phyloP scores from a whole-genome alignment of 306 rosid genomes.

The Ormosia emarginata region DNA sequence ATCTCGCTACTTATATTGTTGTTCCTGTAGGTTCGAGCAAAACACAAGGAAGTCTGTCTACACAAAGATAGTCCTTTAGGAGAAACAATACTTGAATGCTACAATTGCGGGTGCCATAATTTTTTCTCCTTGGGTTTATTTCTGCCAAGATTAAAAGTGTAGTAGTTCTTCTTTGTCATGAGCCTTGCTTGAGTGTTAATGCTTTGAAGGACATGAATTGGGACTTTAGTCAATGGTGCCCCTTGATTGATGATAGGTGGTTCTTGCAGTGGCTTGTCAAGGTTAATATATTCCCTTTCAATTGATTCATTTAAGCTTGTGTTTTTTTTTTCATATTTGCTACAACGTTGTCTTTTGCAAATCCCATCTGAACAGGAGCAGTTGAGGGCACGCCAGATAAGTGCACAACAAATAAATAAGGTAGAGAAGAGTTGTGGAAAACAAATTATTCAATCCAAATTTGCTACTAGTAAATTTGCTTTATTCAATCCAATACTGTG shows the following conservation, averaged over 20 bases:
- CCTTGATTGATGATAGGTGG: slow-evolving; percentile 98
- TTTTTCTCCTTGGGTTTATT: too few relatives aligned
- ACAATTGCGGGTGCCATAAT: too few relatives aligned
- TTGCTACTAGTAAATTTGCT: background rate
- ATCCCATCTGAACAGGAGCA: slow-evolving; percentile 98
- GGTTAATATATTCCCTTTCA: slow-evolving; percentile 45
- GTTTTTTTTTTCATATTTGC: background rate
- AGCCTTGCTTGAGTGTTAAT: slow-evolving; percentile 97
- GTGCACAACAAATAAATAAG: slow-evolving; percentile 98
- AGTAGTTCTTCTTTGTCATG: slow-evolving; percentile 95
- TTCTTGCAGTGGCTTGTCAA: slow-evolving; percentile 99
- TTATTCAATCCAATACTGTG: background rate
- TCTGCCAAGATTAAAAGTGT: slow-evolving; percentile 97
- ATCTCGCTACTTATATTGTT: too few relatives aligned
- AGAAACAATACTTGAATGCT: too few relatives aligned
- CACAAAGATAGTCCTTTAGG: too few relatives aligned
- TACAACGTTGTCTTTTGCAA: slow-evolving; percentile 44
- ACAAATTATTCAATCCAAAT: slow-evolving; percentile 77
- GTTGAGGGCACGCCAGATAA: slow-evolving; percentile 96
- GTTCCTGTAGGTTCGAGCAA: too few relatives aligned
- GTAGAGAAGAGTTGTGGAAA: slow-evolving; percentile 98
- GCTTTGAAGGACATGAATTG: slow-evolving; percentile 99
- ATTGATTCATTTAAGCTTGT: background rate
- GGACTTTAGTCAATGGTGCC: too few relatives aligned
- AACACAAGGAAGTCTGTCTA: too few relatives aligned